Conservation (phyloP, 352 stramenopile species). For the Globisporangium yorkense region DNA sequence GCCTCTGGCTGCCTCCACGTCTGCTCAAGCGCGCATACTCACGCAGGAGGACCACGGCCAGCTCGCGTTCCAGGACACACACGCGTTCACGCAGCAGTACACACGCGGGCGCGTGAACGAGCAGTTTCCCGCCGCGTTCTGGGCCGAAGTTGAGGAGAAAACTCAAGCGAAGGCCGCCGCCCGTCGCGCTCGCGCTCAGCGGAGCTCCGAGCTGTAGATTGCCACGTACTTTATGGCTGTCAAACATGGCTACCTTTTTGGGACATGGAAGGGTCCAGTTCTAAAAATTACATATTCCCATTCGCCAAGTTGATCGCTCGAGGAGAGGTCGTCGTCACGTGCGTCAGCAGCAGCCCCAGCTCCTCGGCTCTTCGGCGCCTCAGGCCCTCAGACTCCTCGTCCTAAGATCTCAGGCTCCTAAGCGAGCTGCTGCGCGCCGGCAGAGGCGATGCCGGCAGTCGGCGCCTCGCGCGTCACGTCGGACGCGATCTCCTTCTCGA, state of each 20-base stretch:
- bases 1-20: conserved; percentile 1
- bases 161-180: background rate
- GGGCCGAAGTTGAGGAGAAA: conserved; percentile 44
- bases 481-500: background rate
- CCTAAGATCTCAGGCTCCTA: too few relatives aligned
- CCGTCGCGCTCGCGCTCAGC: too few relatives aligned
- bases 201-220: background rate
- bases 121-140: conserved; percentile 53
- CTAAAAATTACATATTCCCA: too few relatives aligned
- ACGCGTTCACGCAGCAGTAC: conserved; percentile 48
- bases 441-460: background rate
- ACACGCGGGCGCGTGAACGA: conserved; percentile 55
- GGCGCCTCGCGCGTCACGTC: background rate
- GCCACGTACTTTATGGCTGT: too few relatives aligned
- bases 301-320: too few relatives aligned
- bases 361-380: too few relatives aligned
- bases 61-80: conserved; percentile 40
- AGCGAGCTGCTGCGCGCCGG: too few relatives aligned
- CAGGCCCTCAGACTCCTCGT: too few relatives aligned
- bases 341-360: too few relatives aligned
- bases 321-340: too few relatives aligned
- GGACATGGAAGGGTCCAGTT: too few relatives aligned
- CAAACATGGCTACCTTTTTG: too few relatives aligned
- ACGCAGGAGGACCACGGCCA: conserved; percentile 49
- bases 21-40: conserved; percentile 27